These are phyloP conservation scores for Aspergillus sp. DNA, from an alignment of 2,329 filamentous ascomycete genomes.

Conservation along the genomic window DNA sequence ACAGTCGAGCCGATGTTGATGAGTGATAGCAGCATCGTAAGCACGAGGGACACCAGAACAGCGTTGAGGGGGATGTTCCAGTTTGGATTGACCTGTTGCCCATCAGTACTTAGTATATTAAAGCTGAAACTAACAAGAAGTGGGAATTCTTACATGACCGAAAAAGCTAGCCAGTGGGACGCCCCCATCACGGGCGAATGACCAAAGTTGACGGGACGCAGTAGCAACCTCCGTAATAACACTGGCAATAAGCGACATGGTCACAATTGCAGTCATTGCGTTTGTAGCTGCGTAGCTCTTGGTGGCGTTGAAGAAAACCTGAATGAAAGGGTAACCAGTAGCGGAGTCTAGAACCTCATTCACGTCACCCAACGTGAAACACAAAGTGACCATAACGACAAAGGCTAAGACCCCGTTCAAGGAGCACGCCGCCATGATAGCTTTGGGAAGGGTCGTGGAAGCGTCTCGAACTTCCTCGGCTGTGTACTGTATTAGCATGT, in stretches of 20 bases:
- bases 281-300: slow-evolving; percentile 43
- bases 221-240: slow-evolving; percentile 35
- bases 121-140: neutral
- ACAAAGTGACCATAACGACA: slow-evolving; percentile 42
- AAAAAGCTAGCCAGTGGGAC: slow-evolving; percentile 34
- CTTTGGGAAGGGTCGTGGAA: slow-evolving; percentile 36
- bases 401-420: slow-evolving; percentile 44
- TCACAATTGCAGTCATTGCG: slow-evolving; percentile 48
- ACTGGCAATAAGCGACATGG: slow-evolving; percentile 41
- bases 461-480: slow-evolving; percentile 45
- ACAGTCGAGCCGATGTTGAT: slow-evolving; percentile 56
- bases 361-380: slow-evolving; percentile 41
- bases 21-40: slow-evolving; percentile 44
- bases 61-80: slow-evolving; percentile 44
- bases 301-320: slow-evolving; percentile 38
- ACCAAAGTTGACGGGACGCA: slow-evolving; percentile 42
- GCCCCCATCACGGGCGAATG: slow-evolving; percentile 48
- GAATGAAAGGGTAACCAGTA: slow-evolving; percentile 38
- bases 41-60: slow-evolving; percentile 31
- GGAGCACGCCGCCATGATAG: slow-evolving; percentile 39
- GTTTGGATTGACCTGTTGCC: slow-evolving; percentile 35
- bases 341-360: slow-evolving; percentile 26
- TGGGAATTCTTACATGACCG: slow-evolving; percentile 12
- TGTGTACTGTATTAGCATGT: neutral
- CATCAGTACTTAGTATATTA: neutral